Conservation (phyloP, 352 stramenopile species). For the Phytopythium sindhum region DNA sequence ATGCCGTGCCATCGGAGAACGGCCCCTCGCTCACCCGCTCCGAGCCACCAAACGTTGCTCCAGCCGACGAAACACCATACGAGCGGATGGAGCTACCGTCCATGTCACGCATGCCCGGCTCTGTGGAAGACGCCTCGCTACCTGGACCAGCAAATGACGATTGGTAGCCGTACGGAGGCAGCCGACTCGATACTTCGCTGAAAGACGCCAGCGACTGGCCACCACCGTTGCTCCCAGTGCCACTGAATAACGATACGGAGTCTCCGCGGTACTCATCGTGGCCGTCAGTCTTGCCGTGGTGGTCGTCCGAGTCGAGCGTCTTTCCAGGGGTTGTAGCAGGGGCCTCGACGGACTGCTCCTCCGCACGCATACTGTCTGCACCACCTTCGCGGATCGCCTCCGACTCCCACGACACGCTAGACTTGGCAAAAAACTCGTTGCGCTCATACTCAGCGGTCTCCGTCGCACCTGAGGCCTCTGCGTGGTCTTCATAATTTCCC, state of each 20-base stretch:
- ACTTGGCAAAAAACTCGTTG: conserved; percentile 1
- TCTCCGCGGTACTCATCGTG: conserved; percentile 9
- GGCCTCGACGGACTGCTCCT: background rate
- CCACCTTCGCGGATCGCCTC: background rate
- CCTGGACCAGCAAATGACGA: conserved; percentile 39
- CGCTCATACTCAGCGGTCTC: background rate
- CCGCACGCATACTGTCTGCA: background rate
- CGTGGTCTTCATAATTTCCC: background rate
- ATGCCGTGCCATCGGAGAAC: conserved; percentile 65
- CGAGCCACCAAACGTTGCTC: conserved; percentile 71
- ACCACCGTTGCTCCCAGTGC: background rate
- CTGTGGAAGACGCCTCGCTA: conserved; percentile 33
- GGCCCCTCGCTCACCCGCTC: conserved; percentile 61
- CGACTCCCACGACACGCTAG: conserved; percentile 1
- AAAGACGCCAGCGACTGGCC: conserved; percentile 9
- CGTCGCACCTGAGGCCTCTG: background rate
- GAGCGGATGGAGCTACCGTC: conserved; percentile 58
- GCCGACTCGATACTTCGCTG: conserved; percentile 3
- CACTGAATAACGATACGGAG: conserved; percentile 2
- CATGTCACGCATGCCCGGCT: conserved; percentile 30
- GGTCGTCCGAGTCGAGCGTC: background rate
- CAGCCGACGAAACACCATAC: conserved; percentile 70
- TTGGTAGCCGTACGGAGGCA: conserved; percentile 20
- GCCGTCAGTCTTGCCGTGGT: background rate
- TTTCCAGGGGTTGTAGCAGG: background rate